Conservation (phyloP, 768 basidiomycete species). For the Phaeolepiota aurea region DNA sequence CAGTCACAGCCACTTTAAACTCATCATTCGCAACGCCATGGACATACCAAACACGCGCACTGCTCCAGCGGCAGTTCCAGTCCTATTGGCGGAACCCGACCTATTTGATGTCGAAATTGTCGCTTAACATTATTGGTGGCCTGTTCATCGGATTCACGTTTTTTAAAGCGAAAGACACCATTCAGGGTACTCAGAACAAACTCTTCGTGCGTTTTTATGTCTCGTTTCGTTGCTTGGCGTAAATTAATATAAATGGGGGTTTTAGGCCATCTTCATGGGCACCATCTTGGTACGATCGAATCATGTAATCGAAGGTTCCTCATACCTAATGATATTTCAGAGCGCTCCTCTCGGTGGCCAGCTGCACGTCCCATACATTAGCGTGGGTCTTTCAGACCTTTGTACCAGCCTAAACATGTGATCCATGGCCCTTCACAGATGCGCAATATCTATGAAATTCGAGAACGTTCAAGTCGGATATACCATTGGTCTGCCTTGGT, state of each 20-base stretch:
- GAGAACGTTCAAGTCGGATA: conserved; percentile 57
- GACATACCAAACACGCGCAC: conserved; percentile 33
- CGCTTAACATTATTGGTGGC: conserved; percentile 44
- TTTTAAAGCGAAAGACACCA: conserved; percentile 43
- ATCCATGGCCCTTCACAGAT: conserved; percentile 17
- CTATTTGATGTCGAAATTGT: conserved; percentile 51
- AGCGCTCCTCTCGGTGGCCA: conserved; percentile 52
- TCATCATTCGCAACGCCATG: conserved; percentile 46
- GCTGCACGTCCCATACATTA: conserved; percentile 54
- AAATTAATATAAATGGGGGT: neutral
- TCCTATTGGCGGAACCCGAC: conserved; percentile 53
- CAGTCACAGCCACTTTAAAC: conserved; percentile 26
- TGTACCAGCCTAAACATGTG: neutral
- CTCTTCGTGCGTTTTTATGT: conserved; percentile 41
- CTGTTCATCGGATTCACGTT: conserved; percentile 60
- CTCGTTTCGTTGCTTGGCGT: conserved; percentile 5
- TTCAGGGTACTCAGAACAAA: conserved; percentile 56
- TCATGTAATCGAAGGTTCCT: neutral
- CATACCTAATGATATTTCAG: conserved; percentile 8
- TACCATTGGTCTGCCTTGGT: conserved; percentile 58
- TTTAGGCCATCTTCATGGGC: conserved; percentile 49
- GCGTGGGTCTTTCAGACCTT: conserved; percentile 17
- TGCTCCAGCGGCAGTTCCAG: conserved; percentile 34
- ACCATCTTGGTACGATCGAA: conserved; percentile 30
- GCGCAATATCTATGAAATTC: conserved; percentile 59